Evolutionary conservation across 345 rosid species (phyloP), one percentile per base, ranked within the genome.

Genomic region (Hibiscus syriacus): DNA sequence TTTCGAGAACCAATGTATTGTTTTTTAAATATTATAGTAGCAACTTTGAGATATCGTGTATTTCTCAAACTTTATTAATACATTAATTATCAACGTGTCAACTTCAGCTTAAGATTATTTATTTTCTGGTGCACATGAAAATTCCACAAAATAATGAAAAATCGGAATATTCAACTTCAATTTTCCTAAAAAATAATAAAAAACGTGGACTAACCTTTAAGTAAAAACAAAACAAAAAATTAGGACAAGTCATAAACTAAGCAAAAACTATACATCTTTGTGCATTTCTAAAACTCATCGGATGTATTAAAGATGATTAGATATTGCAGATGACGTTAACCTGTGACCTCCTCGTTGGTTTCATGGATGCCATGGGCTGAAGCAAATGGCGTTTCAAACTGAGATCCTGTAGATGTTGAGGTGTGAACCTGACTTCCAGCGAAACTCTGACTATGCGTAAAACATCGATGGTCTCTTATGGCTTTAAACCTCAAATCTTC

Each of bases 401-500:
- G 34, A 22, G 38, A 43, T 43, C 54, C 34, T 25, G 30, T 4
- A 11, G 48, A 23, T 20, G 70, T 56, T 19, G 70, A 49, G 46
- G 38, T 3, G 25, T 22, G 12, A 1, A 10, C 29, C 48, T 20
- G 70, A 55, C 25, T 64, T 60, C 36, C 73, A 50, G 5, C 52
- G 4, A 26, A 60, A 38, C 61, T 70, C 59, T 59, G 70, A 13
- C 29, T 49, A 32, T 6, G 20, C 54, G 36, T 73, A 19, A 20
- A 53, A 20, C 27, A 6, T 5, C 25, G 67, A 8, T 64, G 70
- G 10, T 74, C 73, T 69, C 68, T 70, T 16, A 65, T 55, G 43
- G 34, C 70, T 68, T 74, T 77, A 64, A 80, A 80, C 62, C 75
- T 74, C 69, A 70, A 41, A 48, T 77, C 79, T 29, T 69, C 73